These are phyloP conservation scores for Acephala macrosclerotiorum DNA, from an alignment of 2,329 filamentous ascomycete species.

Conservation along the genomic window DNA sequence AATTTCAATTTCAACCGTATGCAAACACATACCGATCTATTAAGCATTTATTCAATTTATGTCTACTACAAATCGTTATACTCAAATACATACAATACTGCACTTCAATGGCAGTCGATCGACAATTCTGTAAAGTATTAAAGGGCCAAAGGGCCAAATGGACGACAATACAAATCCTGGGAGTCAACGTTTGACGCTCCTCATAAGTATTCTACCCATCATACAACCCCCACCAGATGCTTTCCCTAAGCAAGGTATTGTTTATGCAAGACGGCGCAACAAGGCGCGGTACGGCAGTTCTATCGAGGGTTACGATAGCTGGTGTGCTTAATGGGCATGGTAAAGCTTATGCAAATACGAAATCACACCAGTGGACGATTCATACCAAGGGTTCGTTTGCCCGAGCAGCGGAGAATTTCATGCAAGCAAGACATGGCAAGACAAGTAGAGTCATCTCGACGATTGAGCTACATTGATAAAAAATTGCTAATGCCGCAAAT, in stretches of 20 bases:
- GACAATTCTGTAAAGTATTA: constrained; percentile 15
- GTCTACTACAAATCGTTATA: constrained; percentile 11
- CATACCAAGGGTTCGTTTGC: too few species aligned
- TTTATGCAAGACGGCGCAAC: constrained; percentile 30
- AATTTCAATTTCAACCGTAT: too few species aligned
- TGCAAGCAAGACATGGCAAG: too few species aligned
- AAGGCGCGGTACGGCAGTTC: constrained; percentile 26
- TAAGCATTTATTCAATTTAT: too few species aligned
- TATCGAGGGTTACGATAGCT: constrained; percentile 29
- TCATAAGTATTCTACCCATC: constrained; percentile 23
- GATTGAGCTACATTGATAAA: too few species aligned
- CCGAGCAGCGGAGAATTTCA: too few species aligned
- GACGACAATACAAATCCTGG: constrained; percentile 24
- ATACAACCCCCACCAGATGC: constrained; percentile 26
- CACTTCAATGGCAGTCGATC: constrained; percentile 11
- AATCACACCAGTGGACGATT: too few species aligned
- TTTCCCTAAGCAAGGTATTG: constrained; percentile 28
- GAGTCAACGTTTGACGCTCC: constrained; percentile 22
- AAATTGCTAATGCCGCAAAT: too few species aligned
- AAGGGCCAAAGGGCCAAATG: constrained; percentile 21
- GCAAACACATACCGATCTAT: too few species aligned
- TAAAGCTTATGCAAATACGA: too few species aligned
- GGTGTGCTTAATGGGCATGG: too few species aligned
- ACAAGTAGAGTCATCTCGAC: too few species aligned
- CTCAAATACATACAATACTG: constrained; percentile 9